Percentiles rank a stretch among this genome's conserved stretches.
phyloP scores from a whole-genome alignment of 148 eudicot genomes.

The Cornus controversa region DNA sequence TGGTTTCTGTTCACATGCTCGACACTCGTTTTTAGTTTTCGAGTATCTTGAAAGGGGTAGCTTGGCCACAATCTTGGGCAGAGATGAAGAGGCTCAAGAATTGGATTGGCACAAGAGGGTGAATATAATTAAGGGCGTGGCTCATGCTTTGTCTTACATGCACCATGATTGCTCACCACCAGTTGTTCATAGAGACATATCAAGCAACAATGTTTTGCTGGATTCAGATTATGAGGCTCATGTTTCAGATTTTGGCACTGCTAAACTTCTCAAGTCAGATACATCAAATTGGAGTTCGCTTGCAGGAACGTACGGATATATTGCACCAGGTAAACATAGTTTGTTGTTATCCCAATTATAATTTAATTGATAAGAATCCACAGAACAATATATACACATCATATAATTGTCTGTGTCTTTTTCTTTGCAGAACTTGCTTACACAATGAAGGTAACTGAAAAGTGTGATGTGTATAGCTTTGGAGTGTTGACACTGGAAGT shows the following conservation, averaged over 20 bases:
- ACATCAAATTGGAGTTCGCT: background rate
- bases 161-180: conserved; percentile 5
- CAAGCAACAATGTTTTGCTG: background rate
- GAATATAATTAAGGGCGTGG: conserved; percentile 7
- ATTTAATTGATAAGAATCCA: too few species aligned
- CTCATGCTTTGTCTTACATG: conserved; percentile 10
- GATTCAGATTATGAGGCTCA: background rate
- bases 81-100: background rate
- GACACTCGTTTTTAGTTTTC: too few species aligned
- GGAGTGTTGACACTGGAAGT: conserved; percentile 38
- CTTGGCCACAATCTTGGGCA: background rate
- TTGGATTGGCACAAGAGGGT: background rate
- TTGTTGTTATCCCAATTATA: too few species aligned
- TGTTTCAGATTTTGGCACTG: background rate
- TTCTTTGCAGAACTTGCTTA: conserved; percentile 38
- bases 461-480: conserved; percentile 49
- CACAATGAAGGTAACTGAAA: conserved; percentile 32
- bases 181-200: background rate
- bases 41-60: conserved; percentile 24
- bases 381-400: background rate
- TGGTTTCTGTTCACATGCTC: conserved; percentile 31
- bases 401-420: background rate
- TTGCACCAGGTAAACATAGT: background rate
- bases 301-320: background rate
- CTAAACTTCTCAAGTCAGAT: background rate